phyloP scores from a whole-genome alignment of 805 yeast species.

The Candida chauliodis region DNA sequence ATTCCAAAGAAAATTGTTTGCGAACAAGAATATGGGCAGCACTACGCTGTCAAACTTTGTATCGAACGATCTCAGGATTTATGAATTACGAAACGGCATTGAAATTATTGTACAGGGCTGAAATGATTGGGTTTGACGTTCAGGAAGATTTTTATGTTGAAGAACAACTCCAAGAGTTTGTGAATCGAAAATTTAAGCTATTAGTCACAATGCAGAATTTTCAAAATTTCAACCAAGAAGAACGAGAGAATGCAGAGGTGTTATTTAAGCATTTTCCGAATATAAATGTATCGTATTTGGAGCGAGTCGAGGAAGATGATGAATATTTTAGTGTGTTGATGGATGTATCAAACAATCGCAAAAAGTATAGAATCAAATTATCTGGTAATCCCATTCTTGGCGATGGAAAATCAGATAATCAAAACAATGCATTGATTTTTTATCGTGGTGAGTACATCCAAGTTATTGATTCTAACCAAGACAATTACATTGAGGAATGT shows the following conservation, averaged over 20 bases:
- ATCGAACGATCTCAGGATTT: conserved; percentile 80
- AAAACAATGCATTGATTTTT: conserved; percentile 81
- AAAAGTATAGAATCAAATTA: conserved; percentile 57
- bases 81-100: conserved; percentile 75
- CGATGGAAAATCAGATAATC: conserved; percentile 96
- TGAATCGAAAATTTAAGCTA: conserved; percentile 74
- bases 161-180: conserved; percentile 40
- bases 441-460: conserved; percentile 94
- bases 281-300: conserved; percentile 52
- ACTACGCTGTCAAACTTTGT: conserved; percentile 75
- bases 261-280: conserved; percentile 73
- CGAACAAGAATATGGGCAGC: conserved; percentile 89
- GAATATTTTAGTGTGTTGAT: conserved; percentile 60
- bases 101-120: conserved; percentile 63
- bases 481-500: conserved; percentile 92
- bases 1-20: conserved; percentile 58
- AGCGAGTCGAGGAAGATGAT: conserved; percentile 36
- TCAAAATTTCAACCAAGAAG: conserved; percentile 56
- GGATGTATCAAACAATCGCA: conserved; percentile 23
- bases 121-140: conserved; percentile 48
- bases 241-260: conserved; percentile 61
- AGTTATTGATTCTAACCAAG: conserved; percentile 95
- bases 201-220: conserved; percentile 86
- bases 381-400: conserved; percentile 95
- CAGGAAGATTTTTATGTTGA: conserved; percentile 13